A percentile compares a stretch with the other conserved stretches of the same genome.
These are phyloP conservation scores for Wilhelminamyces savonicus DNA, from an alignment of 805 yeast genomes.

Conservation along the genomic window DNA sequence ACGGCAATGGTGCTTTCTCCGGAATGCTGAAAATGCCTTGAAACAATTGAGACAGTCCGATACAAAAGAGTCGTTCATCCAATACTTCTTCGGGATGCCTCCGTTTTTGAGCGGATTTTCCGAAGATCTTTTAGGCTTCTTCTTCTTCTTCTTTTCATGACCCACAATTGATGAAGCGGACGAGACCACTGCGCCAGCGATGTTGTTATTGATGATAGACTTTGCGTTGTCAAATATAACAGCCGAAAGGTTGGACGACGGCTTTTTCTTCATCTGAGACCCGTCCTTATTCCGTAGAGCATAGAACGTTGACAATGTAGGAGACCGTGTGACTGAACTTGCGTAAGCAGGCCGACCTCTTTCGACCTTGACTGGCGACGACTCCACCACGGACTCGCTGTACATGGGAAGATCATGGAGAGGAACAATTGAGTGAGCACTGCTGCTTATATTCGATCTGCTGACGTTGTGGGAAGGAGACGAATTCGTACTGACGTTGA, in stretches of 20 bases:
- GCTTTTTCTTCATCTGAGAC: slow-evolving; percentile 13
- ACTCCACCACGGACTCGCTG: slow-evolving; percentile 18
- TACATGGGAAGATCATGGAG: slow-evolving; percentile 14
- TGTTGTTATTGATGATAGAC: slow-evolving; percentile 22
- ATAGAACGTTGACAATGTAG: slow-evolving; percentile 20
- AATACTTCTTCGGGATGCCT: slow-evolving; percentile 70
- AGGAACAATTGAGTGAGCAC: background rate
- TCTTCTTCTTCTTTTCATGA: slow-evolving; percentile 16
- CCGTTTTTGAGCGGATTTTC: slow-evolving; percentile 40
- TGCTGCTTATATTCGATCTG: background rate
- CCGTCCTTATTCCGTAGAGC: slow-evolving; percentile 16
- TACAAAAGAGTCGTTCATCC: slow-evolving; percentile 96
- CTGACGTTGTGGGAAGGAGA: background rate
- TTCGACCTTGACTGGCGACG: slow-evolving; percentile 22
- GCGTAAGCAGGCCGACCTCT: slow-evolving; percentile 6
- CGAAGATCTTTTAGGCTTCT: slow-evolving; percentile 22
- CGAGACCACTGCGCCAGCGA: slow-evolving; percentile 18
- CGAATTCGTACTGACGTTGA: slow-evolving; percentile 6
- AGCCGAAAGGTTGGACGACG: slow-evolving; percentile 26
- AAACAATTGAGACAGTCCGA: slow-evolving; percentile 83
- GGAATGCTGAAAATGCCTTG: slow-evolving; percentile 71
- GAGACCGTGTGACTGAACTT: slow-evolving; percentile 7
- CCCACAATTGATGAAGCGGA: slow-evolving; percentile 25
- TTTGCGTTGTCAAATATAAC: slow-evolving; percentile 34
- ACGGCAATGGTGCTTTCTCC: slow-evolving; percentile 92